These are phyloP conservation scores for Cladosporium austrohemisphaericum DNA, from an alignment of 2,329 filamentous ascomycete species.

Conservation along the genomic window DNA sequence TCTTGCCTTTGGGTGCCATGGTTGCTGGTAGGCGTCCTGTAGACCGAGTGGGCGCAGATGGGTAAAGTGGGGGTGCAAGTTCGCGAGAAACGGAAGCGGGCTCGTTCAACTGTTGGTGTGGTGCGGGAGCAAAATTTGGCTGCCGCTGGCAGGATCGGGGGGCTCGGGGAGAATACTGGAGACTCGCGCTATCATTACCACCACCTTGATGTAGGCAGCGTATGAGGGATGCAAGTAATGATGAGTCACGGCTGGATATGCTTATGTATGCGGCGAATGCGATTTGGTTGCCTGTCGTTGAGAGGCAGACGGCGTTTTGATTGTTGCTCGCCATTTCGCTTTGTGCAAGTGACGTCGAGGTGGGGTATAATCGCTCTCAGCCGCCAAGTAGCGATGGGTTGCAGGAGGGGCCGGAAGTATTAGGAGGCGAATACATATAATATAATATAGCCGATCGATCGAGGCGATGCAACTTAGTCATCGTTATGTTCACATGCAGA, in stretches of 20 bases:
- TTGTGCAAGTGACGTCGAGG: constrained; percentile 3
- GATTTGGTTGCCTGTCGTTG: too few relatives aligned
- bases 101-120: constrained; percentile 3
- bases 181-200: constrained; percentile 2
- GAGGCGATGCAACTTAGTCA: too few relatives aligned
- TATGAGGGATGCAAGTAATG: background rate
- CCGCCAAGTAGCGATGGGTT: background rate
- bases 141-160: constrained; percentile 21
- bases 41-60: background rate
- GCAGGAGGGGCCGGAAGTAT: too few relatives aligned
- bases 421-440: too few relatives aligned
- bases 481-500: too few relatives aligned
- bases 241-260: too few relatives aligned
- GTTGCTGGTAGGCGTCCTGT: constrained; percentile 12
- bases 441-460: too few relatives aligned
- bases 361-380: background rate
- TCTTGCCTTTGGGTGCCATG: constrained; percentile 96
- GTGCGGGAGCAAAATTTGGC: constrained; percentile 15
- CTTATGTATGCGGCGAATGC: too few relatives aligned
- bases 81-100: background rate
- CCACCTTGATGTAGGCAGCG: background rate
- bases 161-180: constrained; percentile 4
- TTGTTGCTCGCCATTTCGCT: background rate
- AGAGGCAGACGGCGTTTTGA: background rate
- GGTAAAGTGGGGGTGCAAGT: constrained; percentile 7